phyloP scores from a whole-genome alignment of 139 green algal genomes.

The Micromonas commoda region DNA sequence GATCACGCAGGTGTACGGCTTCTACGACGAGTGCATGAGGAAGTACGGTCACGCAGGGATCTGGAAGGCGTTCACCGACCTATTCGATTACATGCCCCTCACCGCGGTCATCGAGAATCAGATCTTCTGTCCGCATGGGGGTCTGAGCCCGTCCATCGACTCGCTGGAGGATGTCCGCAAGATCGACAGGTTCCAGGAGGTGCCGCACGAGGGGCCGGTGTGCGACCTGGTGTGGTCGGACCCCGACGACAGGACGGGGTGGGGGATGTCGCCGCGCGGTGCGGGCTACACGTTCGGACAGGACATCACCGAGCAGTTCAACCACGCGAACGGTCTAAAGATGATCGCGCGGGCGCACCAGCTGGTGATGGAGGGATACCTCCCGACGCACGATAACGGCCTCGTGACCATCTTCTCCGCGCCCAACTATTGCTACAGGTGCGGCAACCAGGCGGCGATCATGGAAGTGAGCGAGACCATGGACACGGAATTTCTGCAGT shows the following conservation, averaged over 20 bases:
- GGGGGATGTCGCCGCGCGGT: conserved; percentile 94
- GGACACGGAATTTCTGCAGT: conserved; percentile 84
- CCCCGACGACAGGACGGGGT: conserved; percentile 92
- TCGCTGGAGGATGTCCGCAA: conserved; percentile 90
- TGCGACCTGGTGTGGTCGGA: conserved; percentile 98
- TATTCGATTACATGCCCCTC: conserved; percentile 98
- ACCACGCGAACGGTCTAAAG: conserved; percentile 91
- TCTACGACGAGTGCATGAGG: conserved; percentile 98
- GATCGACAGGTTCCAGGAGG: conserved; percentile 92
- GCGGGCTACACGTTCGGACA: conserved; percentile 98
- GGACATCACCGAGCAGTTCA: conserved; percentile 98
- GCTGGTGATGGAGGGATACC: conserved; percentile 94
- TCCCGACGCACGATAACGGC: conserved; percentile 90
- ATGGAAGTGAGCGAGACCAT: conserved; percentile 96
- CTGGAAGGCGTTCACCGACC: conserved; percentile 97
- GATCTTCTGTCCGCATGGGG: conserved; percentile 97
- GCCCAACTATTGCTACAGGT: conserved; percentile 94
- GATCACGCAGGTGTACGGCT: conserved; percentile 90
- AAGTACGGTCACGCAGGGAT: conserved; percentile 98
- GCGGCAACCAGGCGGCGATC: conserved; percentile 74
- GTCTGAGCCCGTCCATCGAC: conserved; percentile 91
- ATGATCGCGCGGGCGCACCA: conserved; percentile 95
- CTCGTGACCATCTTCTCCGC: conserved; percentile 98
- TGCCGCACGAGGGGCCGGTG: conserved; percentile 80
- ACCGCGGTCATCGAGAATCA: conserved; percentile 92